These are phyloP conservation scores for Rubroboletus satanas DNA, from an alignment of 768 basidiomycete species.

Conservation along the genomic window DNA sequence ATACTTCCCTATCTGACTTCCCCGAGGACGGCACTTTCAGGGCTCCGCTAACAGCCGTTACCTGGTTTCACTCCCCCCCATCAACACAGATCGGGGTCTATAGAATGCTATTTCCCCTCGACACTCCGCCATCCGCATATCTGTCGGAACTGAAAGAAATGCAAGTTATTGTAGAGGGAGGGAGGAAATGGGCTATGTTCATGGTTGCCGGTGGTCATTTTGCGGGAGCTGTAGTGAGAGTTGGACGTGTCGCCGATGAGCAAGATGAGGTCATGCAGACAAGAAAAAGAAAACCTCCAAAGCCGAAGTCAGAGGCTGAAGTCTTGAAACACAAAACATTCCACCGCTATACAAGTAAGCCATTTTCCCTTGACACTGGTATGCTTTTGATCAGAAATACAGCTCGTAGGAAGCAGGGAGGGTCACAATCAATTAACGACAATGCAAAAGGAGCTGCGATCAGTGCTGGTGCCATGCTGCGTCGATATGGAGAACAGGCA, in stretches of 20 bases:
- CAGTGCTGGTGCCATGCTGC: conserved; percentile 89
- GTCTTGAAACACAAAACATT: conserved; percentile 92
- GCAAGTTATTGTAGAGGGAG: conserved; percentile 52
- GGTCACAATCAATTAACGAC: conserved; percentile 88
- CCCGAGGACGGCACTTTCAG: conserved; percentile 39
- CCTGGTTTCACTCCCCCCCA: conserved; percentile 89
- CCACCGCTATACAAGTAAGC: conserved; percentile 95
- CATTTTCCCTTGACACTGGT: neutral
- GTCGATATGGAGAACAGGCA: conserved; percentile 93
- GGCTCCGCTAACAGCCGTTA: conserved; percentile 60
- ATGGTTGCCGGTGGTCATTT: conserved; percentile 99
- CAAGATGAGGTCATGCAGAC: conserved; percentile 35
- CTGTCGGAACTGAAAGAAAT: conserved; percentile 61
- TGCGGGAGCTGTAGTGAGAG: conserved; percentile 83
- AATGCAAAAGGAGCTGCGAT: conserved; percentile 89
- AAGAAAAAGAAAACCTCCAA: conserved; percentile 55
- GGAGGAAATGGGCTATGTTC: conserved; percentile 87
- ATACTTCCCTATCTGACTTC: conserved; percentile 42
- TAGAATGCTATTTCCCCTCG: conserved; percentile 62
- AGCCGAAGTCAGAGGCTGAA: conserved; percentile 73
- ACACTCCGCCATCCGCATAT: conserved; percentile 41
- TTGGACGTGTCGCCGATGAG: conserved; percentile 52
- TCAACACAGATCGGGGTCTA: conserved; percentile 91
- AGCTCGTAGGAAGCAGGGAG: conserved; percentile 98
- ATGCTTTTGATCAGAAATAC: conserved; percentile 6